A percentile compares a stretch with the other conserved stretches of the same genome.
phyloP scores from a whole-genome alignment of 495 filamentous ascomycete genomes.

The Aspergillus mulundensis region DNA sequence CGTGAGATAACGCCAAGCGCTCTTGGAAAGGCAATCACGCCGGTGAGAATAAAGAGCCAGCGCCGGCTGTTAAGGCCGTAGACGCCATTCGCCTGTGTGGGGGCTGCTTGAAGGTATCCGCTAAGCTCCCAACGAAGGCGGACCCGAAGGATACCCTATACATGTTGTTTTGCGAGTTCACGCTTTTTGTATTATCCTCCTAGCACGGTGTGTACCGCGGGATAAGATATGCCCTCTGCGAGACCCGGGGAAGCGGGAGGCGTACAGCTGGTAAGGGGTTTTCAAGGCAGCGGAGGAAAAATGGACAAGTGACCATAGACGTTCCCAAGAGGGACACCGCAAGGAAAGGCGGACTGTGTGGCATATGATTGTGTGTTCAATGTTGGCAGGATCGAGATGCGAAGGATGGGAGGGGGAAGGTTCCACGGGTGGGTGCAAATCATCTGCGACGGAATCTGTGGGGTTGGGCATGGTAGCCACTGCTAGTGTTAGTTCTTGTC shows the following conservation, averaged over 20 bases:
- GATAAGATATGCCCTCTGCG: conserved; percentile 3
- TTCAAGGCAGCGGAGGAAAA: background rate
- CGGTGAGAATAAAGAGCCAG: conserved; percentile 49
- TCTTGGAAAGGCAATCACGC: conserved; percentile 44
- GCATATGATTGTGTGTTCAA: no score
- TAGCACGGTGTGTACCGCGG: background rate
- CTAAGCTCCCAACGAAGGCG: background rate
- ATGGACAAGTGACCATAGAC: background rate
- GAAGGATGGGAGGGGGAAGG: no score
- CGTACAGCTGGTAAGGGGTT: conserved; percentile 5
- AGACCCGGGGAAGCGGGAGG: conserved; percentile 4
- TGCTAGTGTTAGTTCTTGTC: no score
- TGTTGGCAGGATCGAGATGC: no score
- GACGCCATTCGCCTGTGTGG: conserved; percentile 26
- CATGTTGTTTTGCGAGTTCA: background rate
- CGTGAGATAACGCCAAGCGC: conserved; percentile 35
- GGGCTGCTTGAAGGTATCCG: background rate
- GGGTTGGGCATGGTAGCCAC: background rate
- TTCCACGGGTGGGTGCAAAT: background rate
- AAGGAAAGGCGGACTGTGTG: background rate
- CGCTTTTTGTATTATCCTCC: background rate
- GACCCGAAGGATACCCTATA: background rate
- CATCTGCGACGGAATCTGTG: background rate
- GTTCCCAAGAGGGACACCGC: background rate
- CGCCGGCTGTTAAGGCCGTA: conserved; percentile 46